Evolutionary conservation across 1,284 basidiomycete species (phyloP), one percentile per base, ranked within the genome.

Genomic region (Neotropicomus parvogracilis): DNA sequence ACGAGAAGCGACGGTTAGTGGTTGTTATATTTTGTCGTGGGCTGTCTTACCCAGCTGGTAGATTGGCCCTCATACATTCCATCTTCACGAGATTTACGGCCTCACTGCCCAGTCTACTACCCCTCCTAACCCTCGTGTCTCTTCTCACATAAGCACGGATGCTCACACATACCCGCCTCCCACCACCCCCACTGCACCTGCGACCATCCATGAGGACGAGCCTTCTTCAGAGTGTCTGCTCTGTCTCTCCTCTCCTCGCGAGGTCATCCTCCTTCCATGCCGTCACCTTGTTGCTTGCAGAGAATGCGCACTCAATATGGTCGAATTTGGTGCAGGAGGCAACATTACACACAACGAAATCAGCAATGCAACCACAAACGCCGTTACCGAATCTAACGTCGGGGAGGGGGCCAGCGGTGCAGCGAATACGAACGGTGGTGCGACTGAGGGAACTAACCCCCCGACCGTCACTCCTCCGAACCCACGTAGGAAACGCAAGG

Each of bases 301-400:
- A 56, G 91, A 94, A 39, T 95, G 91, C 58, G 91, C 91, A 0
- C 70, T 94, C 37, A 94, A 94, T 62, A 95, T 95, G 92, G 85
- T 95, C 33, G 92, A 95, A 65, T 95, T 91, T 64, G 92, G 92
- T 31, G 92, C 92, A 0, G 91, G 92, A 3, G 91, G 91, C 4
- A 83, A 76, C 34, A 88, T 94, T 36, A 78, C 75, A 19, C 79
- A 91, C 48, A 64, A 74, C 10, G 76, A 80, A 35, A 80, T 80
- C 21, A 65, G 59, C 35, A 69, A 58, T 44, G 12, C 54, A 42
- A 12, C 44, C 13, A 11, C 43, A 21, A 39, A 37, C 40, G 21
- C 42, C 11, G 47, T 40, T 16, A 27, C 40, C 10, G 55, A 58
- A 19, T 37, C 41, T 16, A 14, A 46, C 11, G 27, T 35, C 2